Percentiles rank a stretch among this genome's conserved stretches.
Conservation (phyloP, 2,329 filamentous ascomycete genomes). For the Aspergillus amoenus region DNA sequence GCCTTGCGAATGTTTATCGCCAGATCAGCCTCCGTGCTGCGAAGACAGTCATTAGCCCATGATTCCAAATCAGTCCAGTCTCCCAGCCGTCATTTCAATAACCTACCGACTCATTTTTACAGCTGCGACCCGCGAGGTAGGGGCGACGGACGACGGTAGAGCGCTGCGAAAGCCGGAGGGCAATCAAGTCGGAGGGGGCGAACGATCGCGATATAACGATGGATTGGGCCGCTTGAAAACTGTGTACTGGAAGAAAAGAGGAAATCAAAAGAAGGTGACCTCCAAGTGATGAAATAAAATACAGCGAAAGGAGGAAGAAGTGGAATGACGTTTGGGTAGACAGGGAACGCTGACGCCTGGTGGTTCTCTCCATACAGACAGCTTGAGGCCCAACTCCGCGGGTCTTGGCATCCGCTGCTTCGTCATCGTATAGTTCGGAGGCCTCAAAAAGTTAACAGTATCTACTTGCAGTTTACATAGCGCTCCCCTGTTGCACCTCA, state of each 20-base stretch:
- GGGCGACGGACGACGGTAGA: conserved; percentile 19
- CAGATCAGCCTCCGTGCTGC: conserved; percentile 62
- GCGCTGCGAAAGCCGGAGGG: conserved; percentile 21
- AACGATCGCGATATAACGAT: conserved; percentile 1
- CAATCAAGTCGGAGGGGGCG: conserved; percentile 15
- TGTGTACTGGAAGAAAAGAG: not conserved
- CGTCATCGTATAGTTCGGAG: conserved; percentile 12
- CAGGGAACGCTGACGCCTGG: conserved; percentile 36
- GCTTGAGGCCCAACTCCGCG: not conserved
- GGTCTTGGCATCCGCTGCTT: conserved; percentile 31
- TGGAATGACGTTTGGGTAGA: conserved; percentile 32
- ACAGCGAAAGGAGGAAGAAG: conserved; percentile 7
- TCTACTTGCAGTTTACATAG: no score
- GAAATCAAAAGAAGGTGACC: conserved; percentile 7
- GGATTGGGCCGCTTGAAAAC: not conserved
- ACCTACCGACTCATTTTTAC: conserved; percentile 63
- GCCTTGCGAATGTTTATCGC: conserved; percentile 68
- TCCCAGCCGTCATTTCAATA: not conserved
- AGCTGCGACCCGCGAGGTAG: conserved; percentile 44
- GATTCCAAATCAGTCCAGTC: not conserved
- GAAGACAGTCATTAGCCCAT: not conserved
- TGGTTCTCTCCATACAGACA: conserved; percentile 10
- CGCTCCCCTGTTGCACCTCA: not conserved
- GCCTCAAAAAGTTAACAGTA: no score
- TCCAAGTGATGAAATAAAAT: conserved; percentile 16